Conservation (phyloP, 768 basidiomycete genomes). For the Kwoniella europaea region DNA sequence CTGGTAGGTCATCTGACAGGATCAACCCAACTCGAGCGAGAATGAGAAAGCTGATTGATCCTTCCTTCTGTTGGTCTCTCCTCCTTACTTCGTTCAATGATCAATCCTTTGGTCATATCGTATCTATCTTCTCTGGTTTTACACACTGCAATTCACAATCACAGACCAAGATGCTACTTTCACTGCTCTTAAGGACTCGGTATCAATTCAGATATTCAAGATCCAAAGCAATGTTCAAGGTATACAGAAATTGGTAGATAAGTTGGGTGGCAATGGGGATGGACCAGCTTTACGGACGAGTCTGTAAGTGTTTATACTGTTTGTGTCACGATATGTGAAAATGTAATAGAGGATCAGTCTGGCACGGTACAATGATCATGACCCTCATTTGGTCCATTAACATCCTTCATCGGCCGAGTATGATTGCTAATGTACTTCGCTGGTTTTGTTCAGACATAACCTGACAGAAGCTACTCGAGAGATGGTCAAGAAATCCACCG, state of each 20-base stretch:
- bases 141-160: background rate
- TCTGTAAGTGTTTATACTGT: conserved; percentile 66
- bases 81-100: background rate
- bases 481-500: conserved; percentile 91
- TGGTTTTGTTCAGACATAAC: conserved; percentile 70
- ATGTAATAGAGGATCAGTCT: background rate
- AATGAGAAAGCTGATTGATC: background rate
- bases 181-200: conserved; percentile 64
- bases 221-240: conserved; percentile 97
- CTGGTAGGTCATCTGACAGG: conserved; percentile 31
- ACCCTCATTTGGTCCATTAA: too few relatives aligned
- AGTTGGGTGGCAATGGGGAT: conserved; percentile 83
- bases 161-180: conserved; percentile 72
- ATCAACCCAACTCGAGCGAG: background rate
- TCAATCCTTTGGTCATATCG: background rate
- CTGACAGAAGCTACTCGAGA: conserved; percentile 91
- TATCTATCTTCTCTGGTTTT: too few relatives aligned
- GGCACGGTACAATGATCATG: too few relatives aligned
- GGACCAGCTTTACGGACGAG: conserved; percentile 78
- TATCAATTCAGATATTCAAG: conserved; percentile 89
- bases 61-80: background rate
- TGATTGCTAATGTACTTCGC: background rate
- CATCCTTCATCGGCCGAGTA: too few relatives aligned
- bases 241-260: conserved; percentile 93
- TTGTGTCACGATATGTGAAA: background rate